A percentile compares a stretch with the other conserved stretches of the same genome.
phyloP scores from a whole-genome alignment of 2,329 filamentous ascomycete genomes.

The Aspergillus ochraceoroseus region DNA sequence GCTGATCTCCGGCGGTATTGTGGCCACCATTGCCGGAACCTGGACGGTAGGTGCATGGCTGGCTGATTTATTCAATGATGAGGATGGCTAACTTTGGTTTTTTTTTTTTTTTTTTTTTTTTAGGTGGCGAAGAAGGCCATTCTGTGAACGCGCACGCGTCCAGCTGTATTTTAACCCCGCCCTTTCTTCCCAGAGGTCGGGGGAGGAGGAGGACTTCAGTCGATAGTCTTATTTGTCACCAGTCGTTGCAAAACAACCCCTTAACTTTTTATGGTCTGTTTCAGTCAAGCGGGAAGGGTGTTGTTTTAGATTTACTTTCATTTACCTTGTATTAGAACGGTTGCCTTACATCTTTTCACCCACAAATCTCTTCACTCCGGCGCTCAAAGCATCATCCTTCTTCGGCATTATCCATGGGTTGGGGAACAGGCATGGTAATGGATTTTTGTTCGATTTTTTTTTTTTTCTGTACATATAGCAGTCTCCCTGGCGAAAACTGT shows the following conservation, averaged over 20 bases:
- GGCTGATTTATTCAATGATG: slow-evolving; percentile 11
- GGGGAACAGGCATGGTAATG: slow-evolving; percentile 39
- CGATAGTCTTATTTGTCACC: no score
- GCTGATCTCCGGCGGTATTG: slow-evolving; percentile 88
- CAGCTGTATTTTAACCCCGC: slow-evolving; percentile 20
- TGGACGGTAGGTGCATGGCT: slow-evolving; percentile 73
- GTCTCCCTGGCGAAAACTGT: slow-evolving; percentile 29
- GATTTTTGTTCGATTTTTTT: slow-evolving; percentile 37
- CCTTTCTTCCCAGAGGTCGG: no score
- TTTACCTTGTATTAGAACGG: slow-evolving; percentile 39
- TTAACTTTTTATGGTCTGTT: slow-evolving; percentile 28
- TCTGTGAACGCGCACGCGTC: slow-evolving; percentile 37
- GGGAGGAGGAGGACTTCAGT: no score
- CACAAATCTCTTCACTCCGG: slow-evolving; percentile 43
- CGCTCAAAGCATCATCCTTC: slow-evolving; percentile 41
- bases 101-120: no score
- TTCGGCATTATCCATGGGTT: slow-evolving; percentile 40
- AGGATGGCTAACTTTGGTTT: slow-evolving; percentile 15
- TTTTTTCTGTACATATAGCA: slow-evolving; percentile 45
- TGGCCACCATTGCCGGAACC: slow-evolving; percentile 73
- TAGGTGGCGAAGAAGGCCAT: slow-evolving; percentile 51
- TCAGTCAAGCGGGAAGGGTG: slow-evolving; percentile 27
- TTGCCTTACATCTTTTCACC: slow-evolving; percentile 27
- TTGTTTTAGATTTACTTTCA: slow-evolving; percentile 27
- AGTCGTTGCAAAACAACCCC: no score